These are phyloP conservation scores for Mucor irregularis DNA, from an alignment of 371 early-diverging fungal genomes.

Conservation along the genomic window DNA sequence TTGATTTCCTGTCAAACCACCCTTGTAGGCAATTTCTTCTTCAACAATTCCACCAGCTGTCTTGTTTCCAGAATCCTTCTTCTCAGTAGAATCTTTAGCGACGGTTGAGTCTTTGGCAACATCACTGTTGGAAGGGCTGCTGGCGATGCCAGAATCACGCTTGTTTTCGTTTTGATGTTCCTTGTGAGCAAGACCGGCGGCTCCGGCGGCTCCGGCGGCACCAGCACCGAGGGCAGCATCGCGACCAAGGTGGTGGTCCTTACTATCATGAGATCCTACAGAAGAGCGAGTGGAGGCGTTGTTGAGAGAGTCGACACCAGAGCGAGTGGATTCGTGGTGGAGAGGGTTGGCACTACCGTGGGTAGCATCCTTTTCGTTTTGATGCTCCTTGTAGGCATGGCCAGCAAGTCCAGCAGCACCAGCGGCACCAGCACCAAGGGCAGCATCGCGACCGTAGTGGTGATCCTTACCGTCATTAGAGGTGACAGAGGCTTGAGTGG, in stretches of 20 bases:
- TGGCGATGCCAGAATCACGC: neutral
- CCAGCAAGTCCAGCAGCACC: slow-evolving; percentile 18
- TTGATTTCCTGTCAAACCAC: slow-evolving; percentile 36
- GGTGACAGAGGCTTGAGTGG: neutral
- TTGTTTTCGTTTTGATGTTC: neutral
- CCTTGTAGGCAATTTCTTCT: slow-evolving; percentile 4
- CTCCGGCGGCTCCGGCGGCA: too few species aligned
- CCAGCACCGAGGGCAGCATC: slow-evolving; percentile 11
- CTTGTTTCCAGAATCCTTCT: too few species aligned
- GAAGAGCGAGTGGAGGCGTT: neutral
- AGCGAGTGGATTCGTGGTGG: neutral
- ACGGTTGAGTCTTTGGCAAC: too few species aligned
- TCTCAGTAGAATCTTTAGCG: too few species aligned
- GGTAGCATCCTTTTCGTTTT: neutral
- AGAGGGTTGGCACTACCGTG: neutral
- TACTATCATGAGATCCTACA: neutral
- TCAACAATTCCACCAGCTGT: neutral
- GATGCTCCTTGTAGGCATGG: slow-evolving; percentile 9
- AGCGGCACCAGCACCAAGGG: slow-evolving; percentile 15
- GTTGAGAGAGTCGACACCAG: neutral
- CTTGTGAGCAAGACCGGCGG: slow-evolving; percentile 4
- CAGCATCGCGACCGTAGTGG: slow-evolving; percentile 15
- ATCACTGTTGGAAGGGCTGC: neutral
- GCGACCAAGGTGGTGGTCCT: neutral
- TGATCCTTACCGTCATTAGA: slow-evolving; percentile 1